Base-by-base conservation (phyloP, 768 basidiomycete species). In the Suillus plorans region DNA sequence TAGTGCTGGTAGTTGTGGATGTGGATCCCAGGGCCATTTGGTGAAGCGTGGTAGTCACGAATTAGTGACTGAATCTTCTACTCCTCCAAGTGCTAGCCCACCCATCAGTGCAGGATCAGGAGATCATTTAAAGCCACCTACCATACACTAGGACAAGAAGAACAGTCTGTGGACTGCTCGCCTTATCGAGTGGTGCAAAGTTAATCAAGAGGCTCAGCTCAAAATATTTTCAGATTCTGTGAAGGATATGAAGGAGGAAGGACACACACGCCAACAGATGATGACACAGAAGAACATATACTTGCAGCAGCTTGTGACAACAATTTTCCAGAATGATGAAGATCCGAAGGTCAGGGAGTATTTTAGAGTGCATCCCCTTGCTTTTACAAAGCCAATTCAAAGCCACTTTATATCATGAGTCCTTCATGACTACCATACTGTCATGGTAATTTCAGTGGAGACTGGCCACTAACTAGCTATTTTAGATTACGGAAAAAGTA, bases 131-230 rank as follows among this genome's bases (percentile, higher is more conserved):
- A 49, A 49, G 47, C 22, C 47, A 49, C 47, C 47, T 49, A 49
- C 47, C 47, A 44, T 50, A 50, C 49, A 50, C 49, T 50, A 22
- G 49, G 49, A 50, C 0, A 50, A 50, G 13, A 50, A 50, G 22
- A 50, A 50, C 2, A 50, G 44, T 20, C 42, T 45, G 5, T 6
- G 18, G 7, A 62, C 61, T 20, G 36, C 61, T 45, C 9, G 6
- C 6, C 47, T 62, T 20, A 62, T 62, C 1, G 16, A 44, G 14
- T 62, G 61, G 42, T 62, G 61, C 61, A 62, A 50, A 47, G 18
- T 45, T n/a, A 62, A 62, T 14, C 25, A 44, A 20, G 45, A 34
- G 3, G 60, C 41, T 61, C 44, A 13, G 3, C 22, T 61, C 25
- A 61, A 45, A 8, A 39, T 61, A 5, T 61, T 61, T 5, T 61